Base-by-base conservation (phyloP, 2,329 filamentous ascomycete species). In the Penicillium corylophilum region DNA sequence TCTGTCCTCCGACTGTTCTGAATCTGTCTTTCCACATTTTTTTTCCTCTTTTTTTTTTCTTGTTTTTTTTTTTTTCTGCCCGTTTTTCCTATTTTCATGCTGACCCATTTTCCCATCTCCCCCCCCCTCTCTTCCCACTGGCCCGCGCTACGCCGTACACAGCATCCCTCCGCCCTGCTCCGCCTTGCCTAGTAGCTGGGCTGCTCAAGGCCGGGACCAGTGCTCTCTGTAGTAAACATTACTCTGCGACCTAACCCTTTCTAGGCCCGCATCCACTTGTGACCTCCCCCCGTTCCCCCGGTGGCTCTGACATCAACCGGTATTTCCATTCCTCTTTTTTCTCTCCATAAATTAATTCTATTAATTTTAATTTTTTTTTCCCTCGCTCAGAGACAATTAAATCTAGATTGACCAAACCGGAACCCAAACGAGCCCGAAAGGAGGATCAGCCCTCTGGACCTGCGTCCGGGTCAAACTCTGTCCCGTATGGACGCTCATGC, bases 391-490 rank as follows among this genome's bases (percentile, higher is more conserved):
- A 55, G 40, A 55, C 47, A 53, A 50, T 50, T 42, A 50, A 61
- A 50, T 59, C 58, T 62, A 59, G 59, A 60, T 60, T 56, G 59
- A 61, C 64, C 58, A 65, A 66, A 61, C 62, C 62, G 63, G 64
- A 65, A 64, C 59, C 62, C 59, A 65, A 64, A 66, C 64, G 60
- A 65, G 62, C 56, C 64, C 63, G 62, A 68, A 67, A 65, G 65
- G 66, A 67, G 66, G 67, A 71, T 70, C 68, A 69, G 61, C 67
- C 66, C 63, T 68, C 61, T 70, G 67, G 68, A 69, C 66, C 68
- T 71, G 68, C 67, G 66, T 70, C 68, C 65, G 63, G 66, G 59
- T 65, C 65, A 67, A 71, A 70, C 65, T 70, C 57, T 71, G 64
- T 65, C 60, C 57, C 60, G 60, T 57, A 62, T 63, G 61, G 63